Conservation (phyloP, 305 asterid genomes). For the Fraxinus sp. region DNA sequence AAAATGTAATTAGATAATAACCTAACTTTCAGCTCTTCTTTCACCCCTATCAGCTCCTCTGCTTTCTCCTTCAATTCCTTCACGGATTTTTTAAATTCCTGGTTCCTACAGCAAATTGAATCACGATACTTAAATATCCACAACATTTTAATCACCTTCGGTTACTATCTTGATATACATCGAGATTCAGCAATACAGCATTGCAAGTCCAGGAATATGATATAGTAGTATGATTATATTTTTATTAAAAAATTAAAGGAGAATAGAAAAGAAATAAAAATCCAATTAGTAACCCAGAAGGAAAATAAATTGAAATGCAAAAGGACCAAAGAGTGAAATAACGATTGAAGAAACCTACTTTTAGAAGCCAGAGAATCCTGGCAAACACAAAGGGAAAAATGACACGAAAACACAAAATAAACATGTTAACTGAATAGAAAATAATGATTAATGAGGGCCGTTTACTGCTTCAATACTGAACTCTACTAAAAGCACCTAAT, state of each 20-base stretch:
- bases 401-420: neutral
- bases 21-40: conserved; percentile 79
- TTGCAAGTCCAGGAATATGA: neutral
- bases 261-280: neutral
- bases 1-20: conserved; percentile 33
- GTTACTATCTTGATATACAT: neutral
- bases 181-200: neutral
- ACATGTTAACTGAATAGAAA: neutral
- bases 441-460: neutral
- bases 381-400: neutral
- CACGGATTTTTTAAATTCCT: conserved; percentile 64
- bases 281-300: neutral
- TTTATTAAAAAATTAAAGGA: neutral
- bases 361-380: neutral
- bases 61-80: conserved; percentile 80
- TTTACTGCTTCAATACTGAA: neutral
- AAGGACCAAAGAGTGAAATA: neutral
- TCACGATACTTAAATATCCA: neutral
- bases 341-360: neutral
- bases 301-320: neutral
- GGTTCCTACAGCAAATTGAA: conserved; percentile 47
- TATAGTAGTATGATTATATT: neutral
- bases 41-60: conserved; percentile 61
- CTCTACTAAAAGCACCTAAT: neutral
- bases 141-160: neutral